Base-by-base conservation (phyloP, 805 yeast species). In the Suhomyces sp. region DNA sequence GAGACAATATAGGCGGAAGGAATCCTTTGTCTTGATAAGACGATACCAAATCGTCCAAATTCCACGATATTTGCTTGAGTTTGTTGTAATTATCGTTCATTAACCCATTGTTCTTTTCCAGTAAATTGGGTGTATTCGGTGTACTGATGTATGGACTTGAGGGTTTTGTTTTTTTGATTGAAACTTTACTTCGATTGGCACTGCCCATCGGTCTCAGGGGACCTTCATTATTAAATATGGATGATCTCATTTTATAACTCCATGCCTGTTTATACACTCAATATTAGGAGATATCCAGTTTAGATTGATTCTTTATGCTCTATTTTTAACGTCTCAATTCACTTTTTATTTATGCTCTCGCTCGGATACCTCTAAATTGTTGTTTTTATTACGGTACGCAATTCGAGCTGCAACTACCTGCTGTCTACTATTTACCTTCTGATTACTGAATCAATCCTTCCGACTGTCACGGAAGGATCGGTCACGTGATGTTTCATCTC, bases 1-100 rank as follows among this genome's bases (percentile, higher is more conserved):
- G 79, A 6, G 77, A 72, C 22, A 75, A 60, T 6, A 67, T 68
- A 0, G 73, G 69, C 5, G 79, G 79, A 43, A 75, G 62, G 2
- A 47, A 27, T 2, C 74, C 73, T 6, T 59, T 55, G 4, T 70
- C 69, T 12, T 65, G 61, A 56, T 72, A 75, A 24, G 69, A 60
- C 31, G 59, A 21, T 27, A 73, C 51, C 64, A 75, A 61, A 19
- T 74, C 78, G 45, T 75, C 77, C 46, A 75, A 54, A 53, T 72
- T 72, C 78, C 78, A 72, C 6, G 63, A 46, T 6, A 57, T 39
- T 24, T 46, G 51, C 24, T 47, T 47, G 21, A 47, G 43, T 24
- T 47, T 47, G 41, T 17, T 20, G 15, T 47, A 29, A 33, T 10
- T 9, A 12, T 37, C 46, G 19, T 10, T 41, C 24, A 39, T 40